Evolutionary conservation across 768 basidiomycete genomes (phyloP).

Genomic region (Auricularia auricula-judae): DNA sequence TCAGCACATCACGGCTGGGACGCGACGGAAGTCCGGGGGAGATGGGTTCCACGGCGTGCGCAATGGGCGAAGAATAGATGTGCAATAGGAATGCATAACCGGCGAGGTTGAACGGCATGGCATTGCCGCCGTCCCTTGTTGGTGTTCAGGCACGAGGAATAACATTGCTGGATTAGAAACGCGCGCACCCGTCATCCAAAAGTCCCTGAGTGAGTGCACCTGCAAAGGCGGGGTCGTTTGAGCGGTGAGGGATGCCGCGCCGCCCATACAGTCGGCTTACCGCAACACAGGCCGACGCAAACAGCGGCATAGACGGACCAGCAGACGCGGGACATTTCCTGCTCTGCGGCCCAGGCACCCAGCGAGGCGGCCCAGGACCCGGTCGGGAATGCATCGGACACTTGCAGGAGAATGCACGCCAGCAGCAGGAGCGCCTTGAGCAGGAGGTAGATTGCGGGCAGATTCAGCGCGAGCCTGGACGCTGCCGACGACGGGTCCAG

Average conservation of each 20-base stretch:
- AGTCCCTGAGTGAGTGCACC: slow-evolving; percentile 21
- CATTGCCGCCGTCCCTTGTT: slow-evolving; percentile 3
- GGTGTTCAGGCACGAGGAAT: neutral
- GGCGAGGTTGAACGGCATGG: slow-evolving; percentile 31
- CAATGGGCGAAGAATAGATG: slow-evolving; percentile 56
- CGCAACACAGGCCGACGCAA: slow-evolving; percentile 48
- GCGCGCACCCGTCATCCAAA: slow-evolving; percentile 61
- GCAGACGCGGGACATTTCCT: slow-evolving; percentile 53
- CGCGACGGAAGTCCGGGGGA: slow-evolving; percentile 39
- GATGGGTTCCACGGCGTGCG: slow-evolving; percentile 31
- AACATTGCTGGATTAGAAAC: neutral
- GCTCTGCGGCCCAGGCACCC: slow-evolving; percentile 33
- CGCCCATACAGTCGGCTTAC: slow-evolving; percentile 23
- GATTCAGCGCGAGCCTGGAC: slow-evolving; percentile 48
- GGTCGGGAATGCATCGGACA: slow-evolving; percentile 31
- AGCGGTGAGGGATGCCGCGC: neutral
- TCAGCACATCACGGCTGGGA: slow-evolving; percentile 62
- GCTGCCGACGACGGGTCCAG: slow-evolving; percentile 48
- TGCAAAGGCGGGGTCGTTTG: neutral
- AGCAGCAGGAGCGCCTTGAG: slow-evolving; percentile 45
- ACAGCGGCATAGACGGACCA: slow-evolving; percentile 66
- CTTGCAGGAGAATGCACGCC: slow-evolving; percentile 48
- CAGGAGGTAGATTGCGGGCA: slow-evolving; percentile 57
- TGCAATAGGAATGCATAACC: slow-evolving; percentile 70
- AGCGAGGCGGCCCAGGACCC: slow-evolving; percentile 24